phyloP scores from a whole-genome alignment of 2,329 filamentous ascomycete species.

The Pestalotiopsis sp. region DNA sequence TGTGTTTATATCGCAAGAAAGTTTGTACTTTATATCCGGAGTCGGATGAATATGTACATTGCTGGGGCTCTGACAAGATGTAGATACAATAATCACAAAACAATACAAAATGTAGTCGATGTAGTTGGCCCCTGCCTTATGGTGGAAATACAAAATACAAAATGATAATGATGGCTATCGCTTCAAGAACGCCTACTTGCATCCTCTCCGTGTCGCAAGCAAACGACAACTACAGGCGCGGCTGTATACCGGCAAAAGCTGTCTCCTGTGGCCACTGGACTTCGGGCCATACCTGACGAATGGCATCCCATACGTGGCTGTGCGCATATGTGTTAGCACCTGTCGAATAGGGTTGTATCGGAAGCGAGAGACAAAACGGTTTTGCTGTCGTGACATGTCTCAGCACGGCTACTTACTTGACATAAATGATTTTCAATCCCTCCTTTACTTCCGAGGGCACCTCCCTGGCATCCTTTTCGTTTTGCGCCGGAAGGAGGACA shows the following conservation, averaged over 20 bases:
- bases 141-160: not conserved
- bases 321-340: slow-evolving; percentile 24
- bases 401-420: slow-evolving; percentile 64
- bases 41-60: not conserved
- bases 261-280: slow-evolving; percentile 78
- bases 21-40: not conserved
- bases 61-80: not conserved
- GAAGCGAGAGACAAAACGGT: slow-evolving; percentile 15
- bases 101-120: not conserved
- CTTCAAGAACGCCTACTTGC: slow-evolving; percentile 2
- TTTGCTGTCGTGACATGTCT: slow-evolving; percentile 42
- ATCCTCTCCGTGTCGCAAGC: not conserved
- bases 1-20: not conserved
- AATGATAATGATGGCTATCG: not conserved
- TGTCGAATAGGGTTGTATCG: slow-evolving; percentile 14
- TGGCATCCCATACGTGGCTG: slow-evolving; percentile 92
- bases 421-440: slow-evolving; percentile 85
- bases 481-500: slow-evolving; percentile 84
- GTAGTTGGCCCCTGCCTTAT: not conserved
- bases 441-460: slow-evolving; percentile 86
- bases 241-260: slow-evolving; percentile 70
- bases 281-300: slow-evolving; percentile 90
- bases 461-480: slow-evolving; percentile 90
- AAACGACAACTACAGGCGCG: slow-evolving; percentile 63
- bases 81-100: not conserved